Evolutionary conservation across 306 rosid species (phyloP), one percentile per base, ranked within the genome.

Genomic region (Trifolium pratense): DNA sequence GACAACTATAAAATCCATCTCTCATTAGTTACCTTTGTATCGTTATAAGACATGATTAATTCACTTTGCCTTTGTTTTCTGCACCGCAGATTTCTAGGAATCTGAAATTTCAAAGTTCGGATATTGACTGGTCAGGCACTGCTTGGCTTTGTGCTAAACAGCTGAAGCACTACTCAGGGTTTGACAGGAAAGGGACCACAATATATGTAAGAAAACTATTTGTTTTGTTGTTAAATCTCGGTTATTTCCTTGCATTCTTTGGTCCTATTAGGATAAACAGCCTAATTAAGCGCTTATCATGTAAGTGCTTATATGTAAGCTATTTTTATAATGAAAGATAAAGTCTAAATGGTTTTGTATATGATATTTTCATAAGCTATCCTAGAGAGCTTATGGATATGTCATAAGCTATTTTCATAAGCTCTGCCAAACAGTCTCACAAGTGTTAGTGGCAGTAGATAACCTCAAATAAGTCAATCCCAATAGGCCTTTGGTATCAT

Each of bases 141-240:
- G 66, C 90, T 66, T 89, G 90, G 90, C 76, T 76, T 79, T 87
- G 97, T 83, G 76, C 87, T 82, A 91, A 89, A 80, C 92, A 84
- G 85, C 93, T 91, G 65, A 91, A 86, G 79, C 97, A 91, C 83
- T 89, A 86, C 82, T 73, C 89, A 7, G 88, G 91, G 39, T 86
- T 91, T 82, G 79, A 71, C 68, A 83, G 87, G 85, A 85, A 87
- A 66, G 89, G 86, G 53, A 85, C 78, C 16, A 58, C 84, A 49
- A 77, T 91, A 67, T 21, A 80, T 79, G 97, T 91, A 85, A 86
- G 91, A 55, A 71, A 79, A 63, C 40, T 20, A 45, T 59, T 62
- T 61, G 59, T 40, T 71, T 78, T 48, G 15, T 42, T 36, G 29
- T 70, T 42, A 36, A 23, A 57, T 70, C 73, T 67, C 25, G 34